Base-by-base conservation (phyloP, 1,139 yeast species). In the Blastobotrys serpentis region DNA sequence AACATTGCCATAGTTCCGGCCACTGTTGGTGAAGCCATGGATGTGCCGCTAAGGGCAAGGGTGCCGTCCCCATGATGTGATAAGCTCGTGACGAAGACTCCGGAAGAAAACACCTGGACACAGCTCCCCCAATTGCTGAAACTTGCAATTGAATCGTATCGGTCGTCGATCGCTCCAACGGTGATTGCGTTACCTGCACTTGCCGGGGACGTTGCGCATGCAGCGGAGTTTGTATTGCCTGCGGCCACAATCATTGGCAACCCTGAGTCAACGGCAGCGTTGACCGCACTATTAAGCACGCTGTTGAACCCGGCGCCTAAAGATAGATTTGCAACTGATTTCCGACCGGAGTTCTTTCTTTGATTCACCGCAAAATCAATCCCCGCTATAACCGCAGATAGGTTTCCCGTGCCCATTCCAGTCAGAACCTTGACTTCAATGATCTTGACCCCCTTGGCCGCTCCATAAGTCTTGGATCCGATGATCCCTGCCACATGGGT, bases 91-190 rank as follows among this genome's bases (percentile, higher is more conserved):
- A 90, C 84, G 33, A 73, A 71, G 0, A 84, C 86, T 0, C 97
- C 97, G 47, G 92, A 79, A 1, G 96, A 90, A 68, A 87, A 85
- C 2, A 89, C 69, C 60, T 87, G 88, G 6, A 90, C 95, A 65
- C 97, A 89, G 21, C 76, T 71, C 0, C 96, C 97, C 90, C 94
- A 89, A 60, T 89, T 89, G 18, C 95, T 81, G 61, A 89, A 90
- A 6, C 77, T 66, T 0, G 97, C 94, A 36, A 88, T 73, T 0
- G 75, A 64, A 57, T 87, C 95, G 19, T 74, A 74, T 32, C 75
- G 65, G 60, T 85, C 95, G 63, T 88, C 94, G 44, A 88, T 81
- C 1, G 97, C 96, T 0, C 96, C 97, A 1, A 89, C 96, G 0
- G 96, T 84, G 1, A 88, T 78, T 0, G 92, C 94, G 42, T 70